Evolutionary conservation across 1,139 yeast species (phyloP), one percentile per base, ranked within the genome.

Genomic region (Sugiyamaella neomexicana): DNA sequence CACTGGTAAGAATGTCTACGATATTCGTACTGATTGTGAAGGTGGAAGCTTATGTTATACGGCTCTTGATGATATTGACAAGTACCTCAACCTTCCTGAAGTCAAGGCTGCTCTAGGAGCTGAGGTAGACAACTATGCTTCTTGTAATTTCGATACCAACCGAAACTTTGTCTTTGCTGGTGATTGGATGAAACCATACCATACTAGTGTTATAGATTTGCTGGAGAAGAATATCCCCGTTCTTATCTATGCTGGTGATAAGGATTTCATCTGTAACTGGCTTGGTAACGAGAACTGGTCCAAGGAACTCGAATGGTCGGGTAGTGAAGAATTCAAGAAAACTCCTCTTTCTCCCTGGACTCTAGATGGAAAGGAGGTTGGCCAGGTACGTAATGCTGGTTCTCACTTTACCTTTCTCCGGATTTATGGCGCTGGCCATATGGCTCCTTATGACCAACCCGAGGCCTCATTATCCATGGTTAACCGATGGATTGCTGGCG

Each of bases 251-350:
- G 95, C 93, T 15, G 96, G 96, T 66, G 95, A 88, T 71, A 86
- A 87, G 73, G 96, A 88, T 71, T 89, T 81, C 71, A 88, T 89
- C 64, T 89, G 96, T 74, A 89, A 89, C 74, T 89, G 96, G 95
- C 78, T 89, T 63, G 96, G 96, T 56, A 88, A 87, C 72, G 80
- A 80, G 67, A 91, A 85, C 6, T 86, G 95, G 95, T 74, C 88
- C 38, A 78, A 86, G 65, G 77, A 73, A 57, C 77, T 88, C 64
- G 82, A 81, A 58, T 87, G 93, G 90, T 60, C 66, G 17, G 74
- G 75, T 16, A 69, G 70, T 51, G 69, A 69, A 46, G 63, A 66
- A 56, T 68, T 73, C 61, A 68, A 67, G 56, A 53, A 61, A 29
- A 63, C 68, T 43, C 63, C 67, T 32, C 58, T 65, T 32, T 70